Evolutionary conservation across 2,329 filamentous ascomycete species (phyloP).

Genomic region (Fusarium coicis): DNA sequence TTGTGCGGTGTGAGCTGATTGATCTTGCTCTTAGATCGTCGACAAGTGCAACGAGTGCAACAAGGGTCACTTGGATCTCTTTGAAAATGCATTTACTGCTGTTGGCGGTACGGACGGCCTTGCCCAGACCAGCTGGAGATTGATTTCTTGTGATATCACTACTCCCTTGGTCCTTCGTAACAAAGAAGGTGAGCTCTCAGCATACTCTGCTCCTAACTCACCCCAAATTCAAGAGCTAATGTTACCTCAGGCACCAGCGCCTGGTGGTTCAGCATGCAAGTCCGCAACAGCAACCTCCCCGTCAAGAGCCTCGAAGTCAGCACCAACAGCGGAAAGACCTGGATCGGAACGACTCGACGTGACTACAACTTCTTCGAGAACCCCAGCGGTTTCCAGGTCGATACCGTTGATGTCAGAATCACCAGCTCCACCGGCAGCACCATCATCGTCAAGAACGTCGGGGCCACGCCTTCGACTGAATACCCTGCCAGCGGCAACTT

Average conservation of each 20-base stretch:
- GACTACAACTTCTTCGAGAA: conserved; percentile 73
- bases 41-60: conserved; percentile 58
- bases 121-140: conserved; percentile 49
- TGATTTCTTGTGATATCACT: conserved; percentile 55
- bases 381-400: conserved; percentile 63
- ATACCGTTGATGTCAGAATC: conserved; percentile 65
- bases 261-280: conserved; percentile 62
- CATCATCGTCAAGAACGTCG: conserved; percentile 63
- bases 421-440: conserved; percentile 63
- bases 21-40: conserved; percentile 50
- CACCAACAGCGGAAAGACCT: conserved; percentile 67
- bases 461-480: conserved; percentile 49
- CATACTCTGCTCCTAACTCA: accelerated
- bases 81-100: conserved; percentile 53
- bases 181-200: conserved; percentile 54
- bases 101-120: conserved; percentile 51
- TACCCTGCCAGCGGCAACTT: conserved; percentile 49
- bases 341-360: conserved; percentile 63
- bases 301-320: conserved; percentile 69
- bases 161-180: conserved; percentile 55
- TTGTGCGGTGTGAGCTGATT: neutral
- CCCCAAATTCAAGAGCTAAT: neutral
- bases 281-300: conserved; percentile 69
- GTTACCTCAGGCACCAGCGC: conserved; percentile 15
- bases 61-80: conserved; percentile 57